A percentile compares a stretch with the other conserved stretches of the same genome.
Evolutionary conservation across 2,329 filamentous ascomycete species (phyloP).

Genomic region (Dactylellina haptotyla): DNA sequence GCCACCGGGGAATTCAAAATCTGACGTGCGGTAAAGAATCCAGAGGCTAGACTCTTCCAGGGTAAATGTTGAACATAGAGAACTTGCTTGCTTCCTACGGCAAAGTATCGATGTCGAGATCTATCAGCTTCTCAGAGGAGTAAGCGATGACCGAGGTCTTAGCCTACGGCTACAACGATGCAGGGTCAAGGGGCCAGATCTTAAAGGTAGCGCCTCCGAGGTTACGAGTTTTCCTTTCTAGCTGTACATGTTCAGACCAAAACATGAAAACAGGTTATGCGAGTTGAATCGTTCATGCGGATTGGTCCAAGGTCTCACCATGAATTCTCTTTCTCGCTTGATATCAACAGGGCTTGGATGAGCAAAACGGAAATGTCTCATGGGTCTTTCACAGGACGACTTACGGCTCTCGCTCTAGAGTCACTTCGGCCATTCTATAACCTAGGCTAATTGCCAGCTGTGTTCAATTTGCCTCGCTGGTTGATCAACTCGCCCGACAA

Average conservation of each 20-base stretch:
- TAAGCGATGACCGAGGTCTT: constrained; percentile 44
- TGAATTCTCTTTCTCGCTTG: constrained; percentile 40
- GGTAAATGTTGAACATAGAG: constrained; percentile 22
- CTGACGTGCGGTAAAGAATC: constrained; percentile 29
- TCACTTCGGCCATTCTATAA: constrained; percentile 14
- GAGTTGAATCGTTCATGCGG: constrained; percentile 42
- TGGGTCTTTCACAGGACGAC: constrained; percentile 5
- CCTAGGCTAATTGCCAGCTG: too few species aligned
- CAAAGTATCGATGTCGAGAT: constrained; percentile 34
- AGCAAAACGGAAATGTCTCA: constrained; percentile 45
- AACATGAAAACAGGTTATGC: constrained; percentile 36
- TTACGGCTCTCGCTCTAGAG: constrained; percentile 1
- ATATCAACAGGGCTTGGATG: constrained; percentile 40
- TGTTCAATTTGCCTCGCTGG: constrained; percentile 28
- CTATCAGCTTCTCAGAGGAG: constrained; percentile 51
- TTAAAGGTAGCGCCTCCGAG: not conserved
- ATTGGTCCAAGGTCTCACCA: constrained; percentile 48
- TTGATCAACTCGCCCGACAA: constrained; percentile 30
- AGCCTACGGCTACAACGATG: constrained; percentile 17
- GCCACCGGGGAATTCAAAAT: constrained; percentile 14
- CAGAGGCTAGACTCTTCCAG: constrained; percentile 30
- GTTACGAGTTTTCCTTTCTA: not conserved
- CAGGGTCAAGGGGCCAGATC: constrained; percentile 36
- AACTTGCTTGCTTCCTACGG: constrained; percentile 35
- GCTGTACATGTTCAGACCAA: not conserved